These are phyloP conservation scores for Biscutella auriculata DNA, from an alignment of 441 rosid species.

Conservation along the genomic window DNA sequence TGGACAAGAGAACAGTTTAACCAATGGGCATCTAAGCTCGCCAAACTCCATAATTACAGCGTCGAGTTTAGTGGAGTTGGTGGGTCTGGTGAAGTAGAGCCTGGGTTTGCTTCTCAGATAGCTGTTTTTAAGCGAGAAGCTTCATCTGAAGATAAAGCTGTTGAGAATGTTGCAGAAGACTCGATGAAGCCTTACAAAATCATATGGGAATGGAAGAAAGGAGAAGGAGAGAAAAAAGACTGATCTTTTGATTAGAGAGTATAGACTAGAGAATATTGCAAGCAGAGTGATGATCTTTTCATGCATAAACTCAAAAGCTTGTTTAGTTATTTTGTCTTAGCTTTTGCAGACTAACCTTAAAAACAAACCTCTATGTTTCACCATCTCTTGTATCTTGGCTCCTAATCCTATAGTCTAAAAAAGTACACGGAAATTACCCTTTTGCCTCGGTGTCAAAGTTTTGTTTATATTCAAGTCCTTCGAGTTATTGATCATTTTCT, in stretches of 20 bases:
- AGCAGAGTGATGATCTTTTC: background rate
- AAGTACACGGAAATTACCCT: background rate
- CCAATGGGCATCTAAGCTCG: slow-evolving; percentile 62
- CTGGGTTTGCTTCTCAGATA: slow-evolving; percentile 91
- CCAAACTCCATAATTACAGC: slow-evolving; percentile 41
- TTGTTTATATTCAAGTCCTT: background rate
- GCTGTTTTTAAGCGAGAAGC: slow-evolving; percentile 47
- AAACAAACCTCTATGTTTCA: background rate
- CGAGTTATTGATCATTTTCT: background rate
- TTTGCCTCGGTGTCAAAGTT: background rate
- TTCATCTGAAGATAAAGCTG: too few relatives aligned
- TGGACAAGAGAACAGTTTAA: slow-evolving; percentile 90
- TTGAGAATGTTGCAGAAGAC: slow-evolving; percentile 3
- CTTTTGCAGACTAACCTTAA: background rate
- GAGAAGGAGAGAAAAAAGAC: background rate
- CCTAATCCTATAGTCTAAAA: background rate
- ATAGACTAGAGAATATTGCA: background rate
- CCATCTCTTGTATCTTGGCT: background rate
- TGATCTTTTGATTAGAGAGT: background rate
- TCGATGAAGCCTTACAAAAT: slow-evolving; percentile 28
- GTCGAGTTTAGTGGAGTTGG: slow-evolving; percentile 89
- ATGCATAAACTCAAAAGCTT: slow-evolving; percentile 4
- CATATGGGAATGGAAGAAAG: slow-evolving; percentile 63
- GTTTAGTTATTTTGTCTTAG: background rate
- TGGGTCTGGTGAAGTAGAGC: slow-evolving; percentile 55